Evolutionary conservation across 2,329 filamentous ascomycete genomes (phyloP).

Genomic region (Fusarium agapanthi): DNA sequence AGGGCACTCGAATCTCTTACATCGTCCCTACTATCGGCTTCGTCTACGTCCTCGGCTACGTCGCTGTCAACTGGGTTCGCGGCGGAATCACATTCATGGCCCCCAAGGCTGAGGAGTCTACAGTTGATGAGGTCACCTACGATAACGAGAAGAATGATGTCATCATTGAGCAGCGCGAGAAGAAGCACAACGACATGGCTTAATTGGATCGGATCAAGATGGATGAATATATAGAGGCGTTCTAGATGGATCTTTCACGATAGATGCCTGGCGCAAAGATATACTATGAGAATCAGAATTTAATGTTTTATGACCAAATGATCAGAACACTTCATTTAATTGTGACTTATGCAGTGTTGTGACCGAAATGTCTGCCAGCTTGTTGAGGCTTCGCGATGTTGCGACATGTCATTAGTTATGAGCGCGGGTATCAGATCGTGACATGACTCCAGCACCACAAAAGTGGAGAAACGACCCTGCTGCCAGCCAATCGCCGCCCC

Average conservation of each 20-base stretch:
- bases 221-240: neutral
- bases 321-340: fast-evolving
- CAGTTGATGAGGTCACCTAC: neutral
- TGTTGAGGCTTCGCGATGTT: neutral
- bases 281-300: constrained; percentile 11
- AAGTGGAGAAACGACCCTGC: fast-evolving
- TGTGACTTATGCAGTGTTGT: neutral
- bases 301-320: constrained; percentile 13
- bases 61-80: constrained; percentile 29
- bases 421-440: too few species aligned
- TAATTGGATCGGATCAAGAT: neutral
- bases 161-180: constrained; percentile 32
- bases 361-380: neutral
- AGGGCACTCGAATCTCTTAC: constrained; percentile 37
- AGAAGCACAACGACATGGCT: constrained; percentile 30
- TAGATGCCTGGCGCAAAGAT: neutral
- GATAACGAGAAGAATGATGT: constrained; percentile 19
- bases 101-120: constrained; percentile 8
- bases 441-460: neutral
- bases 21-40: constrained; percentile 37
- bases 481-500: too few species aligned
- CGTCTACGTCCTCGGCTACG: constrained; percentile 38
- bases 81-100: constrained; percentile 24
- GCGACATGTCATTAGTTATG: neutral
- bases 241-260: neutral